A percentile compares a stretch with the other conserved stretches of the same genome.
phyloP scores from a whole-genome alignment of 305 asterid species.

The Fraxinus ornus region DNA sequence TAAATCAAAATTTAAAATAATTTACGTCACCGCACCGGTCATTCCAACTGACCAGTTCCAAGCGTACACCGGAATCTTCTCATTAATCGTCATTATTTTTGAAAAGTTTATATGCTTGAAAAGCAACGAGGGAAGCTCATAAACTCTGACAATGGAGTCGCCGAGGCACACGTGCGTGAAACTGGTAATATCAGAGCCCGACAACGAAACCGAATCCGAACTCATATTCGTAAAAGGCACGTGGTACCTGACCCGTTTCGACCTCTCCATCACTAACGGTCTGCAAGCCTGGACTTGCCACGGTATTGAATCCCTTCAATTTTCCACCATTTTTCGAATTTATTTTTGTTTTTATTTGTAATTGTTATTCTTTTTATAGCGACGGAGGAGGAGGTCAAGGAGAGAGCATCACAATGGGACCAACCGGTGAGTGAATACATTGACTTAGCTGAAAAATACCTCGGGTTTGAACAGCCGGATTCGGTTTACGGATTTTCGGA shows the following conservation, averaged over 20 bases:
- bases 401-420: constrained; percentile 88
- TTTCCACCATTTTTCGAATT: background rate
- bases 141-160: constrained; percentile 34
- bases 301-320: constrained; percentile 33
- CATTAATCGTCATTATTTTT: background rate
- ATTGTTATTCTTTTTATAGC: constrained; percentile 33
- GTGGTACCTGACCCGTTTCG: constrained; percentile 69
- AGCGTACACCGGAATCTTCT: background rate
- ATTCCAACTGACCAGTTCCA: background rate
- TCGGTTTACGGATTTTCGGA: constrained; percentile 75
- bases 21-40: background rate
- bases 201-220: constrained; percentile 31
- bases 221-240: constrained; percentile 77
- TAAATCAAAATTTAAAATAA: background rate
- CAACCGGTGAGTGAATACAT: constrained; percentile 70
- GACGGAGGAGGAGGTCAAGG: constrained; percentile 76
- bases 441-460: constrained; percentile 69
- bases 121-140: background rate
- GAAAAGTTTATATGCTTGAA: background rate
- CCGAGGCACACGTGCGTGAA: constrained; percentile 80
- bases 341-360: background rate
- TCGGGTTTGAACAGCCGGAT: constrained; percentile 80
- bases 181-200: constrained; percentile 38
- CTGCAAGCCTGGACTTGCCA: constrained; percentile 70
- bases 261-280: constrained; percentile 68